A percentile compares a stretch with the other conserved stretches of the same genome.
phyloP scores from a whole-genome alignment of 2,329 filamentous ascomycete species.

The Calonectria henricotiae region DNA sequence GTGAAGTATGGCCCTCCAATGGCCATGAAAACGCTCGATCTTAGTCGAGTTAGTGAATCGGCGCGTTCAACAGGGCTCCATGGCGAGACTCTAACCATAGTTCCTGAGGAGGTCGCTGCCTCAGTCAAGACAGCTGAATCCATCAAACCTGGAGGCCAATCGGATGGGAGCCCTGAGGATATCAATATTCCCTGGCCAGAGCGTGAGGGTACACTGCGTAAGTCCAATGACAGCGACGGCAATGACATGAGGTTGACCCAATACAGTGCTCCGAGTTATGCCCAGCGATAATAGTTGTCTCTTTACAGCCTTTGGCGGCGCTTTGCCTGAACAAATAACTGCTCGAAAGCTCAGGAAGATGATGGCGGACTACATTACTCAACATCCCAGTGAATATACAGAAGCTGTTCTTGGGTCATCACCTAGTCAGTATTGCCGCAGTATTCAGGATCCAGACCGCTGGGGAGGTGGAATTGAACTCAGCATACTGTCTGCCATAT shows the following conservation, averaged over 20 bases:
- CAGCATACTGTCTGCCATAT: slow-evolving; percentile 86
- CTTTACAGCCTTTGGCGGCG: slow-evolving; percentile 89
- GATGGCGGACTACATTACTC: slow-evolving; percentile 84
- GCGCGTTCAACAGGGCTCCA: slow-evolving; percentile 67
- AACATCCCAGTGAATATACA: slow-evolving; percentile 80
- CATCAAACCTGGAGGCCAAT: slow-evolving; percentile 25
- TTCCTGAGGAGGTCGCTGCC: slow-evolving; percentile 58
- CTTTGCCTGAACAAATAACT: slow-evolving; percentile 75
- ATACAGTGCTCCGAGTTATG: slow-evolving; percentile 89
- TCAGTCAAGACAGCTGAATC: slow-evolving; percentile 31
- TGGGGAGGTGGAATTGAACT: slow-evolving; percentile 97
- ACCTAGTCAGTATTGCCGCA: slow-evolving; percentile 83
- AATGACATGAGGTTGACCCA: slow-evolving; percentile 27
- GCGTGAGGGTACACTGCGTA: slow-evolving; percentile 68
- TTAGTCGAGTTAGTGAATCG: slow-evolving; percentile 67
- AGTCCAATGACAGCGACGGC: slow-evolving; percentile 16
- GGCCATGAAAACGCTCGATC: slow-evolving; percentile 76
- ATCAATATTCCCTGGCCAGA: slow-evolving; percentile 66
- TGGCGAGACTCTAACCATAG: slow-evolving; percentile 69
- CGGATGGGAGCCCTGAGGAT: slow-evolving; percentile 52
- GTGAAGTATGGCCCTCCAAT: slow-evolving; percentile 88
- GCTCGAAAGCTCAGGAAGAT: slow-evolving; percentile 78
- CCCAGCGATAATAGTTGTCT: slow-evolving; percentile 97
- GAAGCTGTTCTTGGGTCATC: slow-evolving; percentile 83
- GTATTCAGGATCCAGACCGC: slow-evolving; percentile 84